A percentile compares a stretch with the other conserved stretches of the same genome.
Conservation (phyloP, 2,329 filamentous ascomycete genomes). For the Colletotrichum eleusines region DNA sequence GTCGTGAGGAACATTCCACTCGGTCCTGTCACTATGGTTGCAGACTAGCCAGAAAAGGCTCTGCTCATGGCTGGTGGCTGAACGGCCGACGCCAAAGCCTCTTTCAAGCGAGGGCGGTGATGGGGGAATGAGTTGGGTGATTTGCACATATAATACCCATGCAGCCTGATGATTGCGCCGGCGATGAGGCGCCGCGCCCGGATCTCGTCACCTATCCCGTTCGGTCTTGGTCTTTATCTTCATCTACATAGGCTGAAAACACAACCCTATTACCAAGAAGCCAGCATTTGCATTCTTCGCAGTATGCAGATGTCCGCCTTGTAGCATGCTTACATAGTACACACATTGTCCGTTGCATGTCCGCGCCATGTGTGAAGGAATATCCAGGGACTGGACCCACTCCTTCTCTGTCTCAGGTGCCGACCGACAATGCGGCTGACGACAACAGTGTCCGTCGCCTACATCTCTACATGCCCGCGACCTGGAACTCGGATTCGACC, state of each 20-base stretch:
- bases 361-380: neutral
- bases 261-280: neutral
- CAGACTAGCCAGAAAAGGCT: neutral
- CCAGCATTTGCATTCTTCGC: too few relatives aligned
- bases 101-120: neutral
- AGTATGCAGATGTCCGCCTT: neutral
- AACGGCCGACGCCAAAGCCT: neutral
- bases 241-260: slow-evolving; percentile 8
- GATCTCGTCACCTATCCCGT: slow-evolving; percentile 32
- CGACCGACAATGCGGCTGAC: slow-evolving; percentile 7
- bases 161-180: neutral
- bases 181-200: slow-evolving; percentile 32
- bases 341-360: neutral
- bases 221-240: slow-evolving; percentile 17
- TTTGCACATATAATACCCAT: neutral
- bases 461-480: neutral
- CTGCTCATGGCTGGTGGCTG: neutral
- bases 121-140: neutral
- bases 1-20: neutral
- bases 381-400: neutral
- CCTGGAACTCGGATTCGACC: slow-evolving; percentile 3
- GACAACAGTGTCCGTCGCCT: slow-evolving; percentile 1
- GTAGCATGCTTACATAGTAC: too few relatives aligned
- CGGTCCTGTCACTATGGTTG: neutral
- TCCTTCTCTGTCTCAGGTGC: neutral